These are phyloP conservation scores for Leucosporidium creatinivorum DNA, from an alignment of 768 basidiomycete species.

Conservation along the genomic window DNA sequence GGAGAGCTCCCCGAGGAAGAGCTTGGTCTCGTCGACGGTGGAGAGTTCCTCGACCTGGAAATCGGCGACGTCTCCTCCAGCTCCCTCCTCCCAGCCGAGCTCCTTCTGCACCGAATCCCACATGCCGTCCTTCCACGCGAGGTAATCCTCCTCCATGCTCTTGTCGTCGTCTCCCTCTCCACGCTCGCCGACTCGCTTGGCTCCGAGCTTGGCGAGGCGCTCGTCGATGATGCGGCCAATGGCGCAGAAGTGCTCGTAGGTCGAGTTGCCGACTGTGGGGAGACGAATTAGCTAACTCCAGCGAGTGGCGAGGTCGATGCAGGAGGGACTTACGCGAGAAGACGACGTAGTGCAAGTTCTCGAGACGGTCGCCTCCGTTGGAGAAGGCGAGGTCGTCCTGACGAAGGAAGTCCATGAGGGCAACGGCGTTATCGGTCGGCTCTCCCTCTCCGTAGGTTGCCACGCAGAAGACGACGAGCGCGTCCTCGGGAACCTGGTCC, in stretches of 20 bases:
- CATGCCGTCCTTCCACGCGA: slow-evolving; percentile 98
- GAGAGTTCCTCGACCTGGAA: slow-evolving; percentile 81
- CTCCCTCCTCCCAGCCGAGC: slow-evolving; percentile 89
- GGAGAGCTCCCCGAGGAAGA: slow-evolving; percentile 93
- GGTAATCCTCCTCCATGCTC: slow-evolving; percentile 99
- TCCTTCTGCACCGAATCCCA: slow-evolving; percentile 79
- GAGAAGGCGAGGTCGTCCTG: slow-evolving; percentile 83
- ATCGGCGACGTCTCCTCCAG: slow-evolving; percentile 88
- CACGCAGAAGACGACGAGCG: slow-evolving; percentile 86
- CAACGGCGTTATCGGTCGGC: slow-evolving; percentile 94
- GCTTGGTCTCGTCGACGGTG: slow-evolving; percentile 65
- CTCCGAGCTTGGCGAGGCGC: slow-evolving; percentile 69
- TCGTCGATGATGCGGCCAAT: slow-evolving; percentile 74
- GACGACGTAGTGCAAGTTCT: slow-evolving; percentile 85
- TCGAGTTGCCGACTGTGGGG: slow-evolving; percentile 52
- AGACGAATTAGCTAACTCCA: not conserved
- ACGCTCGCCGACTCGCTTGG: slow-evolving; percentile 69
- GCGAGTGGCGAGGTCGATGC: not conserved
- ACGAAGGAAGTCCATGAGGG: slow-evolving; percentile 82
- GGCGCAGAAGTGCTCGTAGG: slow-evolving; percentile 93
- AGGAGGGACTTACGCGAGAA: slow-evolving; percentile 57
- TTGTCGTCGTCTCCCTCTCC: slow-evolving; percentile 99
- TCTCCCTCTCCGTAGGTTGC: slow-evolving; percentile 99
- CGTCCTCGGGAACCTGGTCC: slow-evolving; percentile 79
- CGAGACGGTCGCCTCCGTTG: slow-evolving; percentile 59